Evolutionary conservation across 176 grass and related monocot species (phyloP), one percentile per base, ranked within the genome.

Genomic region (Oryza glaberrima): DNA sequence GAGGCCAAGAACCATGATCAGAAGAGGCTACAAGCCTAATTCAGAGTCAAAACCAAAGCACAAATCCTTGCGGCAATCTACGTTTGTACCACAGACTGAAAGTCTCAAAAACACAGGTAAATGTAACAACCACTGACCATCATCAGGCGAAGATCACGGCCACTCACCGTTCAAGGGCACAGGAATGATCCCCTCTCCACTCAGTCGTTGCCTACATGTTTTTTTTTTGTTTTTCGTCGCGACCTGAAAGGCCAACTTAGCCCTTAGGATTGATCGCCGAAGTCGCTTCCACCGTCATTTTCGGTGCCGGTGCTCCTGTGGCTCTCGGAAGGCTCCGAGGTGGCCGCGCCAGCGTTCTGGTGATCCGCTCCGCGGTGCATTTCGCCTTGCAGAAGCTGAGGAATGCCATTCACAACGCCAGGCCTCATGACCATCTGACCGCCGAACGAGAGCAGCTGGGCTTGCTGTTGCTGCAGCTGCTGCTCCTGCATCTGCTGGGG

Each of bases 401-500:
- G 83, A 70, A 94, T 86, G 52, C 94, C 94, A 38, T 96, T 96
- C 11, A 80, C 81, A 45, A 76, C 88, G 9, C 82, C 86, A 19
- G 86, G 86, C 83, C 94, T 93, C 75, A 65, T 70, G 17, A 58
- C 75, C 88, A 94, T 91, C 54, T 93, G 93, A 11, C 91, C 80
- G 25, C 65, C 67, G 70, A 92, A 94, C 25, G 86, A 66, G 77
- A 91, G 89, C 45, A 76, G 44, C 69, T 94, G 93, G 72, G 78
- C 82, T 81, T 92, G 93, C 83, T 94, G 88, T 44, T 90, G 92
- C 67, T 94, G 93, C 72, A 71, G 85, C 63, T 97, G 94, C 83
- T 94, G 94, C 78, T 92, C 91, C 85, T 56, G 92, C 92, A 82
- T 86, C 88, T 94, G 92, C 79, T 97, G 92, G 0, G 92, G 95